Base-by-base conservation (phyloP, 192 early-diverging fungal genomes). In the Coemansia sp. region DNA sequence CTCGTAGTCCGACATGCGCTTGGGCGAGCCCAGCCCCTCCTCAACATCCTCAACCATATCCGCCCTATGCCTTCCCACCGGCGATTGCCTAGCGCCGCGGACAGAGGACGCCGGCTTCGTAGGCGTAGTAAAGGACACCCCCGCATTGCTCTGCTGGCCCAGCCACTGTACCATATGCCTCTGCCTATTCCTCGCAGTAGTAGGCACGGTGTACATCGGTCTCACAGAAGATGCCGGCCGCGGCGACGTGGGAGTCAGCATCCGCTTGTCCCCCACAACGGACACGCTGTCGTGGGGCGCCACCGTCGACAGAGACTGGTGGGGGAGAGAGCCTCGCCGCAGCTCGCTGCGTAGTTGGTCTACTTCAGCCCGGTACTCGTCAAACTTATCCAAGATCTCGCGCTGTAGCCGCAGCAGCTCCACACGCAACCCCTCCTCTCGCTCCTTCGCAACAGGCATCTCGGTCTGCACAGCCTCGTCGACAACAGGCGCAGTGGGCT, bases 101-200 rank as follows among this genome's bases (percentile, higher is more conserved):
- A 31, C 31, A 9, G 26, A 36, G 23, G 23, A 9, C 4, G 23
- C 48, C 21, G n/a, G 48, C 48, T 51, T 51, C 14, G 60, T 62
- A 23, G 60, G 23, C 39, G 39, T 34, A 0, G 20, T 14, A 61
- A 51, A 26, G 10, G 48, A 10, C 48, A 26, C 9, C 48, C 26
- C 45, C 14, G 16, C 16, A 14, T n/a, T 24, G 48, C 23, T 51
- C 64, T 66, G 64, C 45, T 40, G 24, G 2, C 45, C 66, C 31
- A 69, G 76, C 76, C 76, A 79, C 40, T 79, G 70, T 46, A 73
- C 76, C 76, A 69, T 70, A 8, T 66, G 76, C 13, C 60, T 51
- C 60, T 66, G 76, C 42, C 59, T 23, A 60, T 70, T 69, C 40
- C 61, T 55, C 1, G 62, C 70, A 0, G 70, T 78, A 0, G 59